Conservation (phyloP, 1,284 basidiomycete genomes). For the Papiliotrema fonsecae region DNA sequence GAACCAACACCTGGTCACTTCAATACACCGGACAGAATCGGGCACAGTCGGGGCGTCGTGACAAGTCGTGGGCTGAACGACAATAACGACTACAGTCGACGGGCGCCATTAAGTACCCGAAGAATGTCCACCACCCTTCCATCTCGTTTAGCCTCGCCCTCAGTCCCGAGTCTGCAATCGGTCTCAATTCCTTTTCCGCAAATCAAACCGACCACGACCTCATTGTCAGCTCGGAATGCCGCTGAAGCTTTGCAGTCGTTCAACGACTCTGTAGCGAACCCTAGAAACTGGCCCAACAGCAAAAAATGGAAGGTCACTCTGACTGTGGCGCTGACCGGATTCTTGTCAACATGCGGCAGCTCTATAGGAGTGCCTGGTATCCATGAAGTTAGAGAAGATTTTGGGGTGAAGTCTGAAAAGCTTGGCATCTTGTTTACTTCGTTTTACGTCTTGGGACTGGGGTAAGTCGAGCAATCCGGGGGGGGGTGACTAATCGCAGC, state of each 20-base stretch:
- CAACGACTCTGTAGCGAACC: constrained; percentile 28
- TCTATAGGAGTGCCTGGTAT: constrained; percentile 42
- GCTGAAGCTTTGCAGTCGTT: constrained; percentile 25
- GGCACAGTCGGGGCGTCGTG: too few species aligned
- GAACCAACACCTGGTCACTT: too few species aligned
- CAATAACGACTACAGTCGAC: too few species aligned
- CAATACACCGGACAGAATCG: too few species aligned
- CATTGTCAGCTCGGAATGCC: constrained; percentile 22
- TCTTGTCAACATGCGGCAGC: constrained; percentile 41
- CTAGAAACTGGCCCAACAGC: constrained; percentile 33
- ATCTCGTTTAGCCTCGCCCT: too few species aligned
- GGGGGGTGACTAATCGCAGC: constrained; percentile 16
- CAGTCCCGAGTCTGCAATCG: too few species aligned
- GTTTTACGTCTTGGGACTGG: constrained; percentile 43
- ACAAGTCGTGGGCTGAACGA: too few species aligned
- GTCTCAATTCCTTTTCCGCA: constrained; percentile 8
- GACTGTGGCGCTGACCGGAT: constrained; percentile 39
- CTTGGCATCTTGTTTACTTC: constrained; percentile 38
- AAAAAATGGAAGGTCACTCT: constrained; percentile 32
- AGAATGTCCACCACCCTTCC: too few species aligned
- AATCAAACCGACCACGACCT: constrained; percentile 15
- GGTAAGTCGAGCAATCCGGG: constrained; percentile 20
- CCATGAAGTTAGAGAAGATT: constrained; percentile 30
- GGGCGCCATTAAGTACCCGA: too few species aligned
- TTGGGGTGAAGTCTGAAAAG: constrained; percentile 32